Evolutionary conservation across 139 green algal genomes (phyloP).

Genomic region (Pseudopediastrum boryanum): DNA sequence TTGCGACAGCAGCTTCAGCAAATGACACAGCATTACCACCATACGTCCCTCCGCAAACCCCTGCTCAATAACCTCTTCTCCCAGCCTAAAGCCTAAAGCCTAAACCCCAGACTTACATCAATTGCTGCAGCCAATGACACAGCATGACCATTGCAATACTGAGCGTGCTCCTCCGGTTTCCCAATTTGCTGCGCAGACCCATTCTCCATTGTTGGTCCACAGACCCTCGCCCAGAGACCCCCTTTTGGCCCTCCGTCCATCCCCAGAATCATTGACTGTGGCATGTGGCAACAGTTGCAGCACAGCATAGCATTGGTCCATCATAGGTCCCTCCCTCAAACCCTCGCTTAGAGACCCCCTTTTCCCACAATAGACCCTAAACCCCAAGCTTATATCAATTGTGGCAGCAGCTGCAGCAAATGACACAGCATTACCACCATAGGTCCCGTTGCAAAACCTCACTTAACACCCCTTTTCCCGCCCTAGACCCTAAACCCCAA

Average conservation of each 20-base stretch:
- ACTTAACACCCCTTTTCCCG: neutral
- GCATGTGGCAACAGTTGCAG: constrained; percentile 72
- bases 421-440: constrained; percentile 70
- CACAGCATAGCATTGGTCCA: constrained; percentile 63
- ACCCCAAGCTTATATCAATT: constrained; percentile 52
- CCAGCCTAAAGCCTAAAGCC: neutral
- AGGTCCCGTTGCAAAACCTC: neutral
- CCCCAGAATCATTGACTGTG: too few relatives aligned
- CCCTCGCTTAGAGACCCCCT: too few relatives aligned
- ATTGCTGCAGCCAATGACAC: too few relatives aligned
- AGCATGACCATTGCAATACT: too few relatives aligned
- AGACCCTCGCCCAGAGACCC: too few relatives aligned
- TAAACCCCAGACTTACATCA: constrained; percentile 45
- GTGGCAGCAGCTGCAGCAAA: constrained; percentile 72
- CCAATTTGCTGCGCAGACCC: too few relatives aligned
- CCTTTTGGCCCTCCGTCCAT: neutral
- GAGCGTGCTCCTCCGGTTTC: too few relatives aligned
- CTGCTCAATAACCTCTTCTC: neutral
- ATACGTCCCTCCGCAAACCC: constrained; percentile 68
- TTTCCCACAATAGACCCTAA: neutral
- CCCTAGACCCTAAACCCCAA: neutral
- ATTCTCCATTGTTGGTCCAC: too few relatives aligned
- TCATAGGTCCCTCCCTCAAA: constrained; percentile 54
- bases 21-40: constrained; percentile 66
- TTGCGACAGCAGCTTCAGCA: constrained; percentile 63